Evolutionary conservation across 352 stramenopile species (phyloP), one percentile per base, ranked within the genome.

Genomic region (Blastocystis sp.): DNA sequence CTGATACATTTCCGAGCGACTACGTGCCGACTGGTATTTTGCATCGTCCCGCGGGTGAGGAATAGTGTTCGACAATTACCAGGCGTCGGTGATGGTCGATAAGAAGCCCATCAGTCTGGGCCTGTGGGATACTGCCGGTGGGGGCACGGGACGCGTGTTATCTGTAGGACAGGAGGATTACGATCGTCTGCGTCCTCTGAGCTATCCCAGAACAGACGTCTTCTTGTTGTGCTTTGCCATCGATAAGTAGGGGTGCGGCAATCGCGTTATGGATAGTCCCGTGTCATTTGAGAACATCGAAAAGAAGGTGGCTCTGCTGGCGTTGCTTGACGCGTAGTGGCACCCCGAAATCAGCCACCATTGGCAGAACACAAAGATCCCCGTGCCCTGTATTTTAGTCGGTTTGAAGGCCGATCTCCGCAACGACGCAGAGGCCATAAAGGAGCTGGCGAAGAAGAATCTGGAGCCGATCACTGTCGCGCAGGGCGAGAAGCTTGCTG

Each of bases 171-270:
- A 98, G 90, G 95, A 98, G 89, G 95, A 98, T 91, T 98, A 98
- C 90, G 95, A 98, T 89, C 93, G 95, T 42, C 89, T 98, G 76
- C 93, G 95, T 45, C 95, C 95, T 69, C 91, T 98, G 63, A 97
- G 93, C 80, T 98, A 98, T 91, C 95, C 95, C 14, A 94, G 97
- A 90, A 98, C 95, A 24, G 94, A 98, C 84, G 94, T 98, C 21
- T 98, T 98, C 81, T 91, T 98, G 42, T 94, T 98, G 87, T 98
- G 95, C 90, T 98, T 97, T 90, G 95, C 94, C 38, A 94, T 98
- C 87, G 94, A 89, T 48, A 90, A 71, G 79, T 87, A 63, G 10
- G 43, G 17, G 17, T 78, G 11, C 17, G 6, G 88, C 28, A 54
- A 10, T 6, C 21, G 6, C n/a, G 10, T 63, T 6, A 70, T 76